These are phyloP conservation scores for Phoenix dactylifera DNA, from an alignment of 176 grass and related monocot genomes.

Conservation along the genomic window DNA sequence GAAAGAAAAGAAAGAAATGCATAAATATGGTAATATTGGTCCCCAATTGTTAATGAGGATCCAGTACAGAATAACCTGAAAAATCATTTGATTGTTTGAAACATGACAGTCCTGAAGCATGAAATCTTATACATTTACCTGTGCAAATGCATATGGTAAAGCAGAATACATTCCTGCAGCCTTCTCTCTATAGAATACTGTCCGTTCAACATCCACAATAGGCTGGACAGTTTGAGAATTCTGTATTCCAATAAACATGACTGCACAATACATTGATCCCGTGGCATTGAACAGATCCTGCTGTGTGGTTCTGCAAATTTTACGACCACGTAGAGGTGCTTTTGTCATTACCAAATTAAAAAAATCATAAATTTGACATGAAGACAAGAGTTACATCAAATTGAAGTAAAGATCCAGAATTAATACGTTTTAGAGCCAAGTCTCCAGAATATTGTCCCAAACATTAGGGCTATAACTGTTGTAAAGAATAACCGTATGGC, in stretches of 20 bases:
- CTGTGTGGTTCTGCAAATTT: constrained; percentile 21
- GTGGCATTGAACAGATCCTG: constrained; percentile 22
- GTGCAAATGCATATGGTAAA: constrained; percentile 90
- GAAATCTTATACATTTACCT: constrained; percentile 31
- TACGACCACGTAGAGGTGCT: no score
- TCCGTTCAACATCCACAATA: constrained; percentile 66
- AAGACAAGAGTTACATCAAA: no score
- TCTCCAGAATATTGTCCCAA: constrained; percentile 38
- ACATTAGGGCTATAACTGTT: no score
- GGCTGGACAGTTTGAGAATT: constrained; percentile 71
- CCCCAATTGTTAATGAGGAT: no score
- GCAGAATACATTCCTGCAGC: constrained; percentile 89
- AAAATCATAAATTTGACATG: no score
- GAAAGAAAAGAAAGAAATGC: no score
- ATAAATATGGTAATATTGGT: no score
- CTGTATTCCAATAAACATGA: constrained; percentile 1
- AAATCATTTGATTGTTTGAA: no score
- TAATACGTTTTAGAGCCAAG: constrained; percentile 72
- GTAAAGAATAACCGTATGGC: not conserved
- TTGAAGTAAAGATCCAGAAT: not conserved
- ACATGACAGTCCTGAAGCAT: no score
- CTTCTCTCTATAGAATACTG: constrained; percentile 90
- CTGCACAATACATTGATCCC: no score
- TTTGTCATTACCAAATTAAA: no score
- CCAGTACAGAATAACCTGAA: no score